Base-by-base conservation (phyloP, 2,329 filamentous ascomycete genomes). In the Calycina marina region DNA sequence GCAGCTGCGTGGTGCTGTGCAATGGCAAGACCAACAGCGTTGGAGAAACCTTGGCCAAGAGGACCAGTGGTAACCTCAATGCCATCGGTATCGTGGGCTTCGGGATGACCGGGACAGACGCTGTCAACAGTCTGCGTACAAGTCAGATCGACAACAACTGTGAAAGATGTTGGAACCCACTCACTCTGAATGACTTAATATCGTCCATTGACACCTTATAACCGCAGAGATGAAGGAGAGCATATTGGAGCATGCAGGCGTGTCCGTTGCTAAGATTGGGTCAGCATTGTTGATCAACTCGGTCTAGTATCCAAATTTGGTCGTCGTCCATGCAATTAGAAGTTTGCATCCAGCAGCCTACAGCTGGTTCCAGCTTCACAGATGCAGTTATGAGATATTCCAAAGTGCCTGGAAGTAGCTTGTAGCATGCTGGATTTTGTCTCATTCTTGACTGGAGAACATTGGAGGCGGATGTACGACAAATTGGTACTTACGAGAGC, bases 171-270 rank as follows among this genome's bases (percentile, higher is more conserved):
- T 30, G 30, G 27, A 31, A 20, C 24, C 15, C 22, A 38, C 83
- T 60, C 74, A 93, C 85, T 61, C 90, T 80, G 82, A 98, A 98
- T 51, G 67, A 63, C 76, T 96, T 98, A 50, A 98, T 61, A 63
- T 96, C 90, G 53, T 98, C 82, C 41, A 98, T 67, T 53, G 72
- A 72, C 49, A 98, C 51, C 43, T 64, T 72, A 60, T 93, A 98
- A 59, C 90, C 90, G 62, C 86, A 93, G 36, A 98, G 71, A 69
- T 98, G 90, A 53, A 98, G 80, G 49, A 98, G 73, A 53, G 88
- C 81, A 77, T 98, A 98, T 61, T 94, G 90, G 40, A 98, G 83
- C 86, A 98, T 93, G 74, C 90, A 98, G 51, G 79, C 90, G 66
- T 98, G 90, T 50, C 90, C 90, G 69, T 98, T 98, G 41, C 86